Evolutionary conservation across 192 early-diverging fungal species (phyloP).

Genomic region (Linnemannia hyalina): DNA sequence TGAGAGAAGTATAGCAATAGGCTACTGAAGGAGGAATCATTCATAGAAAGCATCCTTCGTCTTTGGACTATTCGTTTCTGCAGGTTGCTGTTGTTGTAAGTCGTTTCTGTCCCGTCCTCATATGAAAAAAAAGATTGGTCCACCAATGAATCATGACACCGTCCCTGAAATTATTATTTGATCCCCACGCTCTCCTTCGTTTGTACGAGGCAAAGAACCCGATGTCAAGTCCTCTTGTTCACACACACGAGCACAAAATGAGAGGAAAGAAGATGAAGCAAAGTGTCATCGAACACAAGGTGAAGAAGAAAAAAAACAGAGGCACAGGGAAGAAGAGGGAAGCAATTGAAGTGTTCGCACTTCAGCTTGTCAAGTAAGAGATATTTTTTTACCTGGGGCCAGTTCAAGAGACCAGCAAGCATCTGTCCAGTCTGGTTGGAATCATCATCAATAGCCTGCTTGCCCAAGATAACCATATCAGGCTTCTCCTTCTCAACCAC

Average conservation of each 20-base stretch:
- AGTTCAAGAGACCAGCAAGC: conserved; percentile 94
- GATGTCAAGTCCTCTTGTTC: not conserved
- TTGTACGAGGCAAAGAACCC: not conserved
- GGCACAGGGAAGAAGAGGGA: not conserved
- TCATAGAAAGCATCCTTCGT: not conserved
- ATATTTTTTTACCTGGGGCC: conserved; percentile 87
- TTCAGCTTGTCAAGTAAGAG: not conserved
- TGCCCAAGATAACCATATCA: conserved; percentile 94
- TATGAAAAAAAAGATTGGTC: not conserved
- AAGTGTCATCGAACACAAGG: not conserved
- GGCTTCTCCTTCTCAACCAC: conserved; percentile 92
- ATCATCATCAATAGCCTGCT: conserved; percentile 99
- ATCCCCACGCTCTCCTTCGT: not conserved
- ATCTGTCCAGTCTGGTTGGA: conserved; percentile 98
- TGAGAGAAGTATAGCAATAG: too few species aligned
- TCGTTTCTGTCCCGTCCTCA: not conserved
- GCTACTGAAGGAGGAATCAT: not conserved
- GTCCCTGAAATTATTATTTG: conserved; percentile 20
- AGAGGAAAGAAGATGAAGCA: not conserved
- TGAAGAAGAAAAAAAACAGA: not conserved
- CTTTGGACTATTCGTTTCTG: not conserved
- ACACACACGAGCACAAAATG: not conserved
- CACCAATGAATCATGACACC: conserved; percentile 13
- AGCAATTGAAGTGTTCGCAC: not conserved
- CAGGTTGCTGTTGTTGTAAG: not conserved